Base-by-base conservation (phyloP, 1,284 basidiomycete genomes). In the Microbotryum lychnidis-dioicae region DNA sequence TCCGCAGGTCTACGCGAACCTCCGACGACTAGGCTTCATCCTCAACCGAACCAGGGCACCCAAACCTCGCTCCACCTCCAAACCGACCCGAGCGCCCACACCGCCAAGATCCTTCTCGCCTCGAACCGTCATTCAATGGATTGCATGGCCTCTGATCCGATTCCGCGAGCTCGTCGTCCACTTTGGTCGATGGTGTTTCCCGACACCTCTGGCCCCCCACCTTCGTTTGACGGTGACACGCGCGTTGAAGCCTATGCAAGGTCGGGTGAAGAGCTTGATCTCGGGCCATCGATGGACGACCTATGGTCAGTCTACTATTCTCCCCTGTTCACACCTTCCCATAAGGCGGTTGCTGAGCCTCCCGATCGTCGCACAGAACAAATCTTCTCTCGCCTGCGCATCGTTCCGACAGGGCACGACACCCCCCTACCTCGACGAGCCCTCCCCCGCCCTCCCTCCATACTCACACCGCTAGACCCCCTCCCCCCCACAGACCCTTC, bases 21-120 rank as follows among this genome's bases (percentile, higher is more conserved):
- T 97, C 27, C 91, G 87, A 72, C 84, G 94, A 12, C 78, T 97
- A 29, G 94, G 94, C 12, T 98, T 96, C 75, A 82, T 86, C 4
- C 84, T 97, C 7, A 89, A 85, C 53, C 82, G 93, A 23, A 79
- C 87, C 1, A 49, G 56, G 10, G 18, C 20, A 21, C 48, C 50
- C 25, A 20, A 23, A 25, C 37, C 45, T 60, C 54, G 47, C 46
- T 33, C 25, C 25, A 16, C 12, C n/a, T 53, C 25, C 12, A 23
- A 18, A 14, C 5, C 21, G 23, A 29, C n/a, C 12, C 6, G n/a
- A 29, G 25, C 31, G 12, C n/a, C 31, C 20, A 6, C 27, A 31
- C 12, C 51, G 31, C 20, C 7, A 42, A 42, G 37, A 42, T 16
- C 14, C 37, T 42, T 42, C 37, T 42, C 37, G 16, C 37, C 37